Evolutionary conservation across 108 stramenopile species (phyloP).

Genomic region (Nitzschia sp.): DNA sequence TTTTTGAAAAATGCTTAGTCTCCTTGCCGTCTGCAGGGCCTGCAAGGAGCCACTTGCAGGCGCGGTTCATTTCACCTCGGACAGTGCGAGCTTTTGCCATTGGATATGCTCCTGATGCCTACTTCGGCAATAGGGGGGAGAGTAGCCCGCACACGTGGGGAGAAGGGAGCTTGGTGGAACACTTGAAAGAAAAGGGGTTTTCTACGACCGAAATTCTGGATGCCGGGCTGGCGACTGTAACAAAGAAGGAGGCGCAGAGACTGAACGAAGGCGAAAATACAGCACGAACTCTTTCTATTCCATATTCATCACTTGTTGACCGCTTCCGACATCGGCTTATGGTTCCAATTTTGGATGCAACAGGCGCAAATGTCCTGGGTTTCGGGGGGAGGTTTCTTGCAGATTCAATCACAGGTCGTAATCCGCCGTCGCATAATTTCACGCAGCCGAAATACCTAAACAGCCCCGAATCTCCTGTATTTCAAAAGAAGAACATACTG

Average conservation of each 20-base stretch:
- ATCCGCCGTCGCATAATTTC: slow-evolving; percentile 12
- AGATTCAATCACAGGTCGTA: not conserved
- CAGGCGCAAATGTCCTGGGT: slow-evolving; percentile 64
- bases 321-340: slow-evolving; percentile 78
- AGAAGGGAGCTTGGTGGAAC: slow-evolving; percentile 78
- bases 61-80: slow-evolving; percentile 59
- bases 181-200: slow-evolving; percentile 66
- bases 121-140: slow-evolving; percentile 45
- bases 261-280: not conserved
- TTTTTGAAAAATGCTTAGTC: slow-evolving; percentile 71
- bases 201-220: slow-evolving; percentile 80
- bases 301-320: slow-evolving; percentile 61
- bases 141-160: slow-evolving; percentile 12
- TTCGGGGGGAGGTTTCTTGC: slow-evolving; percentile 76
- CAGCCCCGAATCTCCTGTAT: slow-evolving; percentile 86
- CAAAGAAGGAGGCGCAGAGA: slow-evolving; percentile 36
- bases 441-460: slow-evolving; percentile 90
- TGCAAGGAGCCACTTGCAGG: slow-evolving; percentile 69
- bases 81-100: slow-evolving; percentile 78
- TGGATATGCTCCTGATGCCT: slow-evolving; percentile 90
- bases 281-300: not conserved
- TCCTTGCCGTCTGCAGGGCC: slow-evolving; percentile 64
- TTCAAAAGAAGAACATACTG: slow-evolving; percentile 79
- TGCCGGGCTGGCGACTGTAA: slow-evolving; percentile 79
- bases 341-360: slow-evolving; percentile 77